Evolutionary conservation across 225 moss, liverwort and hornwort species (phyloP), one percentile per base, ranked within the genome.

Genomic region (Pleurozium schreberi): DNA sequence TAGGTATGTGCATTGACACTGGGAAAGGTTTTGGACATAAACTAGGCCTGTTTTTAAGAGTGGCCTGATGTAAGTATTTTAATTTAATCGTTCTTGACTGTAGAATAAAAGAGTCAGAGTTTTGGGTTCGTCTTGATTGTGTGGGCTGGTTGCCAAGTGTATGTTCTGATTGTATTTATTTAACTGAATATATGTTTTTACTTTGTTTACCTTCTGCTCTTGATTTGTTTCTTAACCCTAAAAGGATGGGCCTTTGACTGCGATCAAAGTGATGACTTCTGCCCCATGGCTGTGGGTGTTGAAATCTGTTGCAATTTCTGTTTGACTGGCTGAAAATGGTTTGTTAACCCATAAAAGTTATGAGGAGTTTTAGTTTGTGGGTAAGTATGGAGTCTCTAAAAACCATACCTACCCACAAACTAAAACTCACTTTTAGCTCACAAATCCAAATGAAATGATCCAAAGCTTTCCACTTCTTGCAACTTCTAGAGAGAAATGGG

Each of bases 21-120:
- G 87, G 18, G 34, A 69, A 81, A 43, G 83, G 60, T 87, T 87
- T 92, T 87, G 92, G 87, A 87, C 87, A 75, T 90, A 82, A 89
- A 64, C 60, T 78, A 76, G 90, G 66, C 60, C 36, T 78, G 64
- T 78, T 70, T 83, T 67, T 57, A 57, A 65, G 28, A 78, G 40
- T 88, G 83, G 86, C 75, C 89, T 88, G 49, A 20, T 91, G 70
- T 82, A 85, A 79, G 85, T 71, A 73, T 64, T 87, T 82, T 49
- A 61, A 87, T 65, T 80, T 43, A 61, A 70, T 78, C 66, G 86
- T 66, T 88, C 82, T 85, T 84, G 53, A 78, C 79, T 87, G 89
- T 82, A 87, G 92, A 78, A 69, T 84, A 90, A 82, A 75, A 33
- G 47, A 88, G 62, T 82, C 42, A 12, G 78, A 81, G 71, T 64